Evolutionary conservation across 306 rosid species (phyloP), one percentile per base, ranked within the genome.

Genomic region (Hippophae gyantsensis): DNA sequence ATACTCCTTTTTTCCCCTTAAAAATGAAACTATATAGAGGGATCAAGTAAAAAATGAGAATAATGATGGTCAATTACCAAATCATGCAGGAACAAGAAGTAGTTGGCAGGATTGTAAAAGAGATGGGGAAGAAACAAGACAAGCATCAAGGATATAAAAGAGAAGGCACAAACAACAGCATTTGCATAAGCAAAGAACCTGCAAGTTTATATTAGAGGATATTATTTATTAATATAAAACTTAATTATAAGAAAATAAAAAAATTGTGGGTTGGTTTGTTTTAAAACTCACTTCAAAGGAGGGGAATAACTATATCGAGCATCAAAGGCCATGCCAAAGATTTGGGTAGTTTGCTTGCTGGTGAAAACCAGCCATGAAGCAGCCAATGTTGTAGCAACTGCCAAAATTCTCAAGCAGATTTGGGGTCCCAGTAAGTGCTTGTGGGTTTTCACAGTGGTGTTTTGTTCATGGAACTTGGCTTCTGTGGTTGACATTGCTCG

Each of bases 131-230:
- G 55, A 23, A 58, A 14, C 52, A 64, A 42, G 7, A 78, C 44
- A 40, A 71, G 23, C 57, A 68, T 32, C 57, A 65, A 13, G 43
- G 86, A 65, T 6, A 75, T 8, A 27, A 72, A 57, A 10, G 62
- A 56, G 54, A 68, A 68, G 57, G 55, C 71, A 64, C 82, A 78
- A 27, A 71, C 76, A 60, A 70, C 52, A 52, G 82, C 89, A 52
- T 80, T 75, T 48, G 84, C 78, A 42, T 56, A 45, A 49, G 76
- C 86, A 32, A 77, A 74, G 53, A 69, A 84, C 82, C 89, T 82
- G 76, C 58, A 57, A 38, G 27, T 32, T 32, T 32, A 32, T 2
- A 32, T 0, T 2, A 32, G 38, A 32, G 38, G 5, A 32, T 32
- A 32, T 32, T 32, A 32, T 32, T 32, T 32, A 32, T 1, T 32